Evolutionary conservation across 805 yeast species (phyloP).

Genomic region (Candida ipomoeae): DNA sequence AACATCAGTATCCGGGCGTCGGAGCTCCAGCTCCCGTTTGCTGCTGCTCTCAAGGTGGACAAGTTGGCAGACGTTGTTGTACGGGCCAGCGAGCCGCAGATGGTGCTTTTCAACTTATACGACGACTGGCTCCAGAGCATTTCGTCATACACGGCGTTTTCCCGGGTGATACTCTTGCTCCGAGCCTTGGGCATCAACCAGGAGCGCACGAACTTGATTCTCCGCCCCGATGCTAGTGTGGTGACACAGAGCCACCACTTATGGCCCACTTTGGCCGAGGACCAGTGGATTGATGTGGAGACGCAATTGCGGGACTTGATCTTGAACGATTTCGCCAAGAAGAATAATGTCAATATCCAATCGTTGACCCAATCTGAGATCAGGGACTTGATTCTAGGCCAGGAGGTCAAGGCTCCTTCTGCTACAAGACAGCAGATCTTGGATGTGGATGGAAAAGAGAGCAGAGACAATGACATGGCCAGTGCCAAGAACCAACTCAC

Average conservation of each 20-base stretch:
- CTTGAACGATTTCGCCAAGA: constrained; percentile 76
- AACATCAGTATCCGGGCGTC: constrained; percentile 85
- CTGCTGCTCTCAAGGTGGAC: constrained; percentile 76
- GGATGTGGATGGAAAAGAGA: constrained; percentile 53
- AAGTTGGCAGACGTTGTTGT: constrained; percentile 73
- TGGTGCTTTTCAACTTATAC: constrained; percentile 84
- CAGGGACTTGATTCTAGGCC: constrained; percentile 90
- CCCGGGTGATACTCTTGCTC: constrained; percentile 76
- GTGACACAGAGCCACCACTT: constrained; percentile 73
- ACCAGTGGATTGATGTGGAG: constrained; percentile 91
- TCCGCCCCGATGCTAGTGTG: constrained; percentile 70
- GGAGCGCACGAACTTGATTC: constrained; percentile 69
- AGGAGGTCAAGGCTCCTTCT: constrained; percentile 88
- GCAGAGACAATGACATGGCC: constrained; percentile 26
- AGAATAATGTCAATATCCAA: constrained; percentile 79
- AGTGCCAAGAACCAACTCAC: constrained; percentile 52
- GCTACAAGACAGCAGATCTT: constrained; percentile 80
- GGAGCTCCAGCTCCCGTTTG: constrained; percentile 85
- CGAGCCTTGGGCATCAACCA: constrained; percentile 76
- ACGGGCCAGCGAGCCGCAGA: constrained; percentile 87
- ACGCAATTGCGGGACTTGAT: constrained; percentile 84
- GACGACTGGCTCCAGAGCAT: constrained; percentile 86
- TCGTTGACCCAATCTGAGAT: constrained; percentile 91
- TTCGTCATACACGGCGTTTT: constrained; percentile 90
- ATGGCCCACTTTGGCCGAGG: constrained; percentile 89